These are phyloP conservation scores for Melampsora americana DNA, from an alignment of 1,284 basidiomycete species.

Conservation along the genomic window DNA sequence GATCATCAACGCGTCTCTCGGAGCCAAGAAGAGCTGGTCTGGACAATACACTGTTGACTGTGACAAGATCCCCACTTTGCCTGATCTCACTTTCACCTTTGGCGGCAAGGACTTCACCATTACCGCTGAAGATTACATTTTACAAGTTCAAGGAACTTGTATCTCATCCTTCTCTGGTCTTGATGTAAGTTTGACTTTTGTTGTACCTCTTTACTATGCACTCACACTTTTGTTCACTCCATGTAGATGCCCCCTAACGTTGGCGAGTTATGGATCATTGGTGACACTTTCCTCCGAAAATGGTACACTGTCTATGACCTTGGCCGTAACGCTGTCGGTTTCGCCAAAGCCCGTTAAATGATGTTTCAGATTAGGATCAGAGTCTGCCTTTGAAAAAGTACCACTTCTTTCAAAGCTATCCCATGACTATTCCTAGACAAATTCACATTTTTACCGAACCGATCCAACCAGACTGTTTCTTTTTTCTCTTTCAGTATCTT, in stretches of 20 bases:
- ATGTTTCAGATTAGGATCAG: background rate
- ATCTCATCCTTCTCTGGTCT: constrained; percentile 90
- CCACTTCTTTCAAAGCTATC: no score
- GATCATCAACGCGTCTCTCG: constrained; percentile 89
- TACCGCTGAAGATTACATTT: constrained; percentile 80
- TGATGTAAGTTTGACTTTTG: constrained; percentile 59
- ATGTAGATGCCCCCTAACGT: constrained; percentile 69
- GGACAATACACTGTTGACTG: constrained; percentile 93
- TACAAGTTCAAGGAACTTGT: constrained; percentile 83
- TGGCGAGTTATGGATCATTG: constrained; percentile 87
- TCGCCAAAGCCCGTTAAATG: constrained; percentile 61
- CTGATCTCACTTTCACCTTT: constrained; percentile 82
- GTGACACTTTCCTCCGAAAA: constrained; percentile 72
- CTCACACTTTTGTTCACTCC: background rate
- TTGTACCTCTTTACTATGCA: background rate
- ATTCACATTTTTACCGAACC: no score
- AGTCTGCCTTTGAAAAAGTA: no score
- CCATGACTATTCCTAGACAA: no score
- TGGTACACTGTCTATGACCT: constrained; percentile 91
- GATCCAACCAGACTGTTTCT: no score
- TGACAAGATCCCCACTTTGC: constrained; percentile 72
- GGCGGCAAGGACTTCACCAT: constrained; percentile 73
- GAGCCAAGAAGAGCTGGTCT: constrained; percentile 86
- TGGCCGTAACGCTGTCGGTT: constrained; percentile 75
- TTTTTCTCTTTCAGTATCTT: no score